A percentile compares a stretch with the other conserved stretches of the same genome.
phyloP scores from a whole-genome alignment of 2,329 filamentous ascomycete genomes.

The Cordyceps javanica region DNA sequence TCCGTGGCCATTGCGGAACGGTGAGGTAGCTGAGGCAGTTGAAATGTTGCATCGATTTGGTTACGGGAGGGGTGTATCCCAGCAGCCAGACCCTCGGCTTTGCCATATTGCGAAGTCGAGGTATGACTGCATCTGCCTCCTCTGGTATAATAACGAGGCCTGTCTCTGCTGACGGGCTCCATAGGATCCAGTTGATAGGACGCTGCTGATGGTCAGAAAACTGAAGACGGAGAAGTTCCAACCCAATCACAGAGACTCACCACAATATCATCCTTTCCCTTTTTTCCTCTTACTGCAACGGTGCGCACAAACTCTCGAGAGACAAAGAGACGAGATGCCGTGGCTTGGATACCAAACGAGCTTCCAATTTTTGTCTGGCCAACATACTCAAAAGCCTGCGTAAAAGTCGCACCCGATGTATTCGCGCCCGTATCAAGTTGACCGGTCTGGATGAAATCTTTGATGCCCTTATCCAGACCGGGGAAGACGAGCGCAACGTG shows the following conservation, averaged over 20 bases:
- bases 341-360: not conserved
- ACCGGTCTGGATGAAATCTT: not conserved
- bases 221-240: not conserved
- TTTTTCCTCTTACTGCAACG: not conserved
- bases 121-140: conserved; percentile 53
- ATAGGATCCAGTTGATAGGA: conserved; percentile 57
- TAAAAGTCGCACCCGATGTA: not conserved
- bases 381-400: conserved; percentile 2
- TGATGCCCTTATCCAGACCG: conserved; percentile 17
- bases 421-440: not conserved
- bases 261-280: not conserved
- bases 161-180: conserved; percentile 37
- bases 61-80: conserved; percentile 54
- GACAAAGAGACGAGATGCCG: not conserved
- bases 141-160: conserved; percentile 57
- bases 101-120: conserved; percentile 26
- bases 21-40: conserved; percentile 47
- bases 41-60: conserved; percentile 54
- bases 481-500: conserved; percentile 35
- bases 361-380: not conserved
- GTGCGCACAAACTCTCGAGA: not conserved
- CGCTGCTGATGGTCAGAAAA: conserved; percentile 24
- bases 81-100: conserved; percentile 38
- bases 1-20: conserved; percentile 38
- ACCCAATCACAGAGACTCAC: not conserved